phyloP scores from a whole-genome alignment of 192 early-diverging fungal species.

The Coemansia sp. region DNA sequence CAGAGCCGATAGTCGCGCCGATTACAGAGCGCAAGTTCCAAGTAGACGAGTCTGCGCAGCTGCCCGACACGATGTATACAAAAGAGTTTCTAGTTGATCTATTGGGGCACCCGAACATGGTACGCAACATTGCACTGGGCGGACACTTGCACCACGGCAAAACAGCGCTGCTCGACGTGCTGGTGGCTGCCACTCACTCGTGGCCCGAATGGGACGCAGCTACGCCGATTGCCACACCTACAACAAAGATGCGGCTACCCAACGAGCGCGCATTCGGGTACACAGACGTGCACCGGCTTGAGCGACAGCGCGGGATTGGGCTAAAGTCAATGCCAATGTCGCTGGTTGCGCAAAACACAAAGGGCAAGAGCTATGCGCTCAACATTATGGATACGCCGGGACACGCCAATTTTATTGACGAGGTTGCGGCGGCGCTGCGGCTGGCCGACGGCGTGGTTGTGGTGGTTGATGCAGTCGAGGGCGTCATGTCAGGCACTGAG shows the following conservation, averaged over 20 bases:
- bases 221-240: constrained; percentile 34
- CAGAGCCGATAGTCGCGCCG: constrained; percentile 92
- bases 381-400: constrained; percentile 95
- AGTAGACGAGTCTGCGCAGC: constrained; percentile 70
- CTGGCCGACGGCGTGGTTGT: constrained; percentile 88
- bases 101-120: constrained; percentile 73
- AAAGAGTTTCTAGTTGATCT: constrained; percentile 92
- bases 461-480: constrained; percentile 95
- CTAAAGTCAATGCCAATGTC: constrained; percentile 95
- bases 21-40: constrained; percentile 84
- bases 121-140: constrained; percentile 86
- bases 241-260: constrained; percentile 30
- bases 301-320: constrained; percentile 83
- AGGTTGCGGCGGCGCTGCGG: constrained; percentile 81
- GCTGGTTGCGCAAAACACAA: constrained; percentile 82
- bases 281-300: constrained; percentile 90
- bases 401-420: constrained; percentile 94
- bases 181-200: constrained; percentile 86
- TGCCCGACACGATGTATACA: constrained; percentile 80
- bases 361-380: constrained; percentile 84
- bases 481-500: constrained; percentile 94
- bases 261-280: constrained; percentile 35
- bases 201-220: constrained; percentile 55
- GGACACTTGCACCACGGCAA: constrained; percentile 99
- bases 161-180: constrained; percentile 88